phyloP scores from a whole-genome alignment of 2,329 filamentous ascomycete species.

The Paracamarosporium sp. region DNA sequence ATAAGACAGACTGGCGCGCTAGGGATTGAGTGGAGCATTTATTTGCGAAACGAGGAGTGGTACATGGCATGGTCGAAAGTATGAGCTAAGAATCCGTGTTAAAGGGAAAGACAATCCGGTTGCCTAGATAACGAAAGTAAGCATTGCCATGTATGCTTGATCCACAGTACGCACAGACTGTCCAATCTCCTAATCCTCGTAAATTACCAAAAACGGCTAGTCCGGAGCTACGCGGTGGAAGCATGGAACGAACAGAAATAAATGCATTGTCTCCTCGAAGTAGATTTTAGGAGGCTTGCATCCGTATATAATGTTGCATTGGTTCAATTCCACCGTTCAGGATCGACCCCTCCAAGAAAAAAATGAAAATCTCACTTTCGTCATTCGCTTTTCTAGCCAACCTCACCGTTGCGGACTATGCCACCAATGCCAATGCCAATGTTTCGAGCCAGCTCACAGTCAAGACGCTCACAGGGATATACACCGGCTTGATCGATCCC shows the following conservation, averaged over 20 bases:
- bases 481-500: conserved; percentile 29
- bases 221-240: not conserved
- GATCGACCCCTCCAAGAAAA: not conserved
- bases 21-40: no score
- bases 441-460: not conserved
- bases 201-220: not conserved
- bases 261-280: no score
- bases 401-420: not conserved
- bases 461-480: conserved; percentile 18
- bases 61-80: no score
- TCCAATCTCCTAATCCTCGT: not conserved
- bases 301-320: not conserved
- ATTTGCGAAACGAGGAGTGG: no score
- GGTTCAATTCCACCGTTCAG: not conserved
- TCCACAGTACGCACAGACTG: not conserved
- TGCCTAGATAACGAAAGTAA: not conserved
- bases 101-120: no score
- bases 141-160: not conserved
- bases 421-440: not conserved
- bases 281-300: not conserved
- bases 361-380: not conserved
- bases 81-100: no score
- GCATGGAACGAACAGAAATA: no score
- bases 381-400: not conserved
- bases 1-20: no score